Evolutionary conservation across 108 stramenopile species (phyloP).

Genomic region (Fistulifera pelliculosa): DNA sequence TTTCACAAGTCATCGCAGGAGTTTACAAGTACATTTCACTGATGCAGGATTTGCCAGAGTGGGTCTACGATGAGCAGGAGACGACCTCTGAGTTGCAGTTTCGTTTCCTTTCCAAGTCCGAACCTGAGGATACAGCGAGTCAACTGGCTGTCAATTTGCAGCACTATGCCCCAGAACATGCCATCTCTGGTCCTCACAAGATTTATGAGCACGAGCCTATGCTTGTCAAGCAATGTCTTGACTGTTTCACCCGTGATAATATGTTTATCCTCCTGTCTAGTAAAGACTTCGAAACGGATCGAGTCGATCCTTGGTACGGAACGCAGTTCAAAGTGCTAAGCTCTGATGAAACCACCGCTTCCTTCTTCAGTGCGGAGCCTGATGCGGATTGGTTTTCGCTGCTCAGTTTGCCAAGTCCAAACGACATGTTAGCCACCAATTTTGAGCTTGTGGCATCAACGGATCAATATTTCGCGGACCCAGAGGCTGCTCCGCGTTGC

Average conservation of each 20-base stretch:
- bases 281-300: conserved; percentile 17
- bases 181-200: conserved; percentile 46
- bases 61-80: conserved; percentile 51
- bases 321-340: conserved; percentile 22
- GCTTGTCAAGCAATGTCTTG: background rate
- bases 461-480: background rate
- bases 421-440: conserved; percentile 50
- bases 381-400: conserved; percentile 9
- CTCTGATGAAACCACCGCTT: conserved; percentile 11
- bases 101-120: conserved; percentile 46
- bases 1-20: conserved; percentile 47
- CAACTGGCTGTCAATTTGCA: conserved; percentile 50
- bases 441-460: conserved; percentile 26
- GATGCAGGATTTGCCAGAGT: conserved; percentile 39
- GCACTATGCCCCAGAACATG: conserved; percentile 19
- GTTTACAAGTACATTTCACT: conserved; percentile 58
- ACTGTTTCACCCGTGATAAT: conserved; percentile 1
- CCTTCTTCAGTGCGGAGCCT: conserved; percentile 1
- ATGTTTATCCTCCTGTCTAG: conserved; percentile 40
- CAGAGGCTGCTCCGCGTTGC: conserved; percentile 9
- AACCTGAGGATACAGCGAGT: conserved; percentile 50
- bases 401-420: conserved; percentile 26
- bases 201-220: conserved; percentile 36
- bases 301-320: conserved; percentile 44
- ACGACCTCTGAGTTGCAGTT: conserved; percentile 46